Conservation (phyloP, 805 yeast genomes). For the Blastobotrys muscicola region DNA sequence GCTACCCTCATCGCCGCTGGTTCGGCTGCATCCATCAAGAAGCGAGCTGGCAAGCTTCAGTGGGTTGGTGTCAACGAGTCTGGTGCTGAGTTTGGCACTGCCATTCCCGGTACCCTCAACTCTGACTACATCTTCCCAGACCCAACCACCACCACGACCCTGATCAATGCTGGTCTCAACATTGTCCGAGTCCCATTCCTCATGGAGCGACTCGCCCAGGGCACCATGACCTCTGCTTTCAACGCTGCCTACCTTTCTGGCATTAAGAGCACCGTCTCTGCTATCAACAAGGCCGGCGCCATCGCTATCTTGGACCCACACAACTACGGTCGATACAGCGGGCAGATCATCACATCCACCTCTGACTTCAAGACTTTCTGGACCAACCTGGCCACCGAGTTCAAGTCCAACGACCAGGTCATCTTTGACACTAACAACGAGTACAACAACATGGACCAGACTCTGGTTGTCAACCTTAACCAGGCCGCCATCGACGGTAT, state of each 20-base stretch:
- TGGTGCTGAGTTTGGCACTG: conserved; percentile 4
- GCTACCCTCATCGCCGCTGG: no score
- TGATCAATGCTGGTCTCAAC: not conserved
- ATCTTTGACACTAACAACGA: conserved; percentile 1
- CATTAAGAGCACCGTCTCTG: not conserved
- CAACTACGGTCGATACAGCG: conserved; percentile 3
- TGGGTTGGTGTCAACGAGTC: conserved; percentile 4
- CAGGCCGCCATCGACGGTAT: not conserved
- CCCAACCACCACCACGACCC: no score
- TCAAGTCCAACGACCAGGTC: not conserved
- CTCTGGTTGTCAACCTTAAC: not conserved
- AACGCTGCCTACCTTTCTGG: not conserved
- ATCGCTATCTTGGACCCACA: conserved; percentile 3
- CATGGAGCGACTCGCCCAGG: not conserved
- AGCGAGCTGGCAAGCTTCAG: no score
- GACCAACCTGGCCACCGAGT: conserved; percentile 10
- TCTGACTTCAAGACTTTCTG: not conserved
- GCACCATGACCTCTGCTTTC: not conserved
- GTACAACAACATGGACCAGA: not conserved
- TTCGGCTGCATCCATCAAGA: no score
- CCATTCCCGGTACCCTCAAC: not conserved
- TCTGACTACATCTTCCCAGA: not conserved
- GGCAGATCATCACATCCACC: not conserved
- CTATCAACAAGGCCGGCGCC: not conserved
- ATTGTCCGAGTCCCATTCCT: not conserved